Evolutionary conservation across 331 rosid genomes (phyloP).

Genomic region (Quercus tomentella): DNA sequence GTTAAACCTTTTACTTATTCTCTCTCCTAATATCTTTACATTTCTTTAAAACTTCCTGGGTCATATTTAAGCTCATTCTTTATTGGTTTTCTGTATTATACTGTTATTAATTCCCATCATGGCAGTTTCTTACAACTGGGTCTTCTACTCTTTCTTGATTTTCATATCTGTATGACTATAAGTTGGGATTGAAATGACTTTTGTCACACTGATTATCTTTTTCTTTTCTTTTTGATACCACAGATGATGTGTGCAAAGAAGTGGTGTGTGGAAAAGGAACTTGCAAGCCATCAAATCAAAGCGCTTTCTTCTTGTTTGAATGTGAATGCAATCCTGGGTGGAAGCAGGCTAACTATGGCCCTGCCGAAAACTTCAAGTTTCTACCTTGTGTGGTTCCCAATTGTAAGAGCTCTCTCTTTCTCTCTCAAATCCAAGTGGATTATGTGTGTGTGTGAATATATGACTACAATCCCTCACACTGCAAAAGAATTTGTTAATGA

Average conservation of each 20-base stretch:
- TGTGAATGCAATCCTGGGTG: slow-evolving; percentile 79
- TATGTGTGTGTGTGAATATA: not conserved
- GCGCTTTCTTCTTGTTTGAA: slow-evolving; percentile 42
- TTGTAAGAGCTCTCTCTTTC: slow-evolving; percentile 36
- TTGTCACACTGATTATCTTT: not conserved
- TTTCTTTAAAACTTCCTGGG: not conserved
- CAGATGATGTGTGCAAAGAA: slow-evolving; percentile 66
- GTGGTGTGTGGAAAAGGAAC: slow-evolving; percentile 77
- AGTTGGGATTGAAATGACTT: not conserved
- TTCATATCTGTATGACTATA: not conserved
- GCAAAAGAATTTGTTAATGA: not conserved
- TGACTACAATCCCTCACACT: not conserved
- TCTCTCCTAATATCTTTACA: slow-evolving; percentile 5
- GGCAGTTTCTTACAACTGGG: not conserved
- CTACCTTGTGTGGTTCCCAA: slow-evolving; percentile 87
- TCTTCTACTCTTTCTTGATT: not conserved
- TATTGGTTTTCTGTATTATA: not conserved
- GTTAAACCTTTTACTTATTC: not conserved
- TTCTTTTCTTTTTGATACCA: not conserved
- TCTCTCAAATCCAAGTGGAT: not conserved
- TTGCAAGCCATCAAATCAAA: slow-evolving; percentile 57
- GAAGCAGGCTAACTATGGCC: slow-evolving; percentile 41
- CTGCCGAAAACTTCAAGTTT: slow-evolving; percentile 36
- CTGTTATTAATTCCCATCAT: not conserved
- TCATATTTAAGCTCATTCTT: not conserved